A percentile compares a stretch with the other conserved stretches of the same genome.
Evolutionary conservation across 2,329 filamentous ascomycete species (phyloP).

Genomic region (Pseudonectria buxi): DNA sequence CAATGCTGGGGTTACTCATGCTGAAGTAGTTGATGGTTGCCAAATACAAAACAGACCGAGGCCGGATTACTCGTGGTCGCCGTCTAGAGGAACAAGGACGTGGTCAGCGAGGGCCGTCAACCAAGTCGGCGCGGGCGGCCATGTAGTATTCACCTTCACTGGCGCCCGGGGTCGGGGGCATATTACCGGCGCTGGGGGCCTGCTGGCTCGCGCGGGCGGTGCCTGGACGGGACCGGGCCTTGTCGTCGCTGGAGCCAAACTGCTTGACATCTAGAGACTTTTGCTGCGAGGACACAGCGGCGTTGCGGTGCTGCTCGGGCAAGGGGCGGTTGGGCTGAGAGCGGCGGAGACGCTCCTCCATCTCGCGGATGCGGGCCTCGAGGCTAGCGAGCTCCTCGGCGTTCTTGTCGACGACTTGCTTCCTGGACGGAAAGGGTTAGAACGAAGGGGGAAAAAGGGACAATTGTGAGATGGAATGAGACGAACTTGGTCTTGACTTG

Average conservation of each 20-base stretch:
- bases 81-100: slow-evolving; percentile 26
- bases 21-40: background rate
- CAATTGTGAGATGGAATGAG: slow-evolving; percentile 1
- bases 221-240: slow-evolving; percentile 46
- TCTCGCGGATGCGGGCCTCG: slow-evolving; percentile 75
- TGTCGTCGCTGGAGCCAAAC: slow-evolving; percentile 21
- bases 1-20: slow-evolving; percentile 2
- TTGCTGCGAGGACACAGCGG: slow-evolving; percentile 15
- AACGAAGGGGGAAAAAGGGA: background rate
- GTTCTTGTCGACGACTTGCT: slow-evolving; percentile 68
- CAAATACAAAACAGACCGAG: too few relatives aligned
- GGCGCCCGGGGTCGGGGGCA: slow-evolving; percentile 54
- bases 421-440: slow-evolving; percentile 45
- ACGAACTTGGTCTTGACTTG: slow-evolving; percentile 76
- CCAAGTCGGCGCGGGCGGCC: slow-evolving; percentile 25
- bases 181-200: slow-evolving; percentile 47
- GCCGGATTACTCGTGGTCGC: slow-evolving; percentile 28
- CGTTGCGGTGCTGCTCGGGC: slow-evolving; percentile 12
- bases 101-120: slow-evolving; percentile 26
- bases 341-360: slow-evolving; percentile 66
- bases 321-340: slow-evolving; percentile 17
- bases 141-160: slow-evolving; percentile 56
- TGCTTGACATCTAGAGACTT: slow-evolving; percentile 12
- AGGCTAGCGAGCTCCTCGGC: slow-evolving; percentile 77
- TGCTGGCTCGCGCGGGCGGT: slow-evolving; percentile 45